Evolutionary conservation across 139 green algal species (phyloP).

Genomic region (Chlorella sp.): DNA sequence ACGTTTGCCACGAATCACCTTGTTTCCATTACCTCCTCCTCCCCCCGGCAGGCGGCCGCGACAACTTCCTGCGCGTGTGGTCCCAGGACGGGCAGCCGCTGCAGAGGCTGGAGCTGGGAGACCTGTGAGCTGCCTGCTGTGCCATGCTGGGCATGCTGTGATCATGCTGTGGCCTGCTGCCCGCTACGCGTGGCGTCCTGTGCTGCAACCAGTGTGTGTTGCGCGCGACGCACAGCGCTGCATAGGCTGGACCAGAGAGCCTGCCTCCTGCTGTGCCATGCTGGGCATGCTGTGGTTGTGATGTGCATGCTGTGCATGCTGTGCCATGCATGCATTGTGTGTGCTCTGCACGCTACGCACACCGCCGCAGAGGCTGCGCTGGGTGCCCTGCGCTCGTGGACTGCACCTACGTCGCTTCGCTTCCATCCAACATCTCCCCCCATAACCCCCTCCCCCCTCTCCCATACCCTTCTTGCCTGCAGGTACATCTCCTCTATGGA

Average conservation of each 20-base stretch:
- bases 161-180: not conserved
- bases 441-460: not conserved
- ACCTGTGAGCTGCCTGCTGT: not conserved
- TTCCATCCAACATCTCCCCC: not conserved
- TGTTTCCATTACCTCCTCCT: not conserved
- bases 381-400: too few relatives aligned
- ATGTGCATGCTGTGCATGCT: not conserved
- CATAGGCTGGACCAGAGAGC: not conserved
- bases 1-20: too few relatives aligned
- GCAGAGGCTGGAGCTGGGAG: slow-evolving; percentile 14
- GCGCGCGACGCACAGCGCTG: not conserved
- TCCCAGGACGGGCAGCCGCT: slow-evolving; percentile 38
- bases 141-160: not conserved
- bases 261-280: not conserved
- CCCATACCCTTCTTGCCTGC: not conserved
- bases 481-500: slow-evolving; percentile 65
- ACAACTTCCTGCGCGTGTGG: slow-evolving; percentile 39
- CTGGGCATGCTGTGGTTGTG: too few relatives aligned
- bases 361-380: too few relatives aligned
- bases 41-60: slow-evolving; percentile 32
- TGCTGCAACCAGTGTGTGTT: not conserved
- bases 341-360: too few relatives aligned
- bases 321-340: not conserved
- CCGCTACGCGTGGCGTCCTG: not conserved
- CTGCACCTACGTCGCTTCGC: not conserved